Base-by-base conservation (phyloP, 345 rosid species). In the Gossypioides kirkii region DNA sequence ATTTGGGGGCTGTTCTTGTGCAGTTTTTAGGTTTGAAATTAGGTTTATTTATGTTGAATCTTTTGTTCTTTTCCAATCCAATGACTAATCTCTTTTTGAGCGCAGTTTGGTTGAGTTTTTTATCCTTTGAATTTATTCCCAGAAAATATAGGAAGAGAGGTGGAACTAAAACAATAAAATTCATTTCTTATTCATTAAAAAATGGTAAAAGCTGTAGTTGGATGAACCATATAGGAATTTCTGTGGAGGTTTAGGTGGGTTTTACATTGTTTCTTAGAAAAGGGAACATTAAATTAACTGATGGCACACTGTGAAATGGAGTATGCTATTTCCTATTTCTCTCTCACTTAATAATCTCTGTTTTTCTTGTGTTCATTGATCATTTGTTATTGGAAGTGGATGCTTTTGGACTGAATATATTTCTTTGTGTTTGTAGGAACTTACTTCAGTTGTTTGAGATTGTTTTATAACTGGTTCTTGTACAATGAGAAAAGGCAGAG, bases 401-500 rank as follows among this genome's bases (percentile, higher is more conserved):
- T 38, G 4, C 38, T 67, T 47, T 55, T 22, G 46, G 47, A 63
- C 58, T 50, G 28, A 75, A 42, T 59, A 18, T 65, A 56, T 79
- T 18, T 11, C 3, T 58, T 66, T 71, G 36, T 75, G 45, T 22
- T 75, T 67, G 73, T 60, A 79, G 82, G 20, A 60, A 20, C 70
- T 73, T 25, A 42, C 25, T 66, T 58, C 62, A 14, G 54, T 22
- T 50, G 71, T 71, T 61, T 53, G 67, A 72, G 38, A 20, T 58
- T 60, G 72, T 74, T 13, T 26, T 56, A 17, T 8, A 61, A 62
- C 49, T 13, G 16, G 11, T 56, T 32, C 69, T 59, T 2, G 8
- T 13, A 76, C n/a, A 7, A 85, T 87, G 90, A 84, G 87, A 70
- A 83, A 90, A 84, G 91, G 87, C 18, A 87, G 88, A 83, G 91